Base-by-base conservation (phyloP, 108 stramenopile genomes). In the Cyclotella choctawhatcheeana region DNA sequence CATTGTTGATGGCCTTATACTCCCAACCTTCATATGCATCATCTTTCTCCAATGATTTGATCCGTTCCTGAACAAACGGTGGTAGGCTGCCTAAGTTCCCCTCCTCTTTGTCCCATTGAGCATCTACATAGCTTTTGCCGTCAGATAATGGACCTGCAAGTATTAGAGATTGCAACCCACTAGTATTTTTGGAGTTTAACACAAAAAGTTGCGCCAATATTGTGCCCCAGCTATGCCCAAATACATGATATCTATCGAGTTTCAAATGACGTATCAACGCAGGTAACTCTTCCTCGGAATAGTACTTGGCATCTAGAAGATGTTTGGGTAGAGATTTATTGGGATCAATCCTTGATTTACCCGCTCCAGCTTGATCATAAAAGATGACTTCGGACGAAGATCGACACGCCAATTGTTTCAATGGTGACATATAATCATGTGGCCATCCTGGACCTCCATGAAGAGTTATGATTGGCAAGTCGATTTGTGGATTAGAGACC, bases 311-410 rank as follows among this genome's bases (percentile, higher is more conserved):
- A 48, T 74, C 74, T 18, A 83, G 50, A 3, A 77, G 51, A 54
- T 72, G 71, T 18, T 64, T 27, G 0, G 59, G 34, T 21, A 64
- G n/a, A 25, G 69, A 56, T 27, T 37, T 24, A 18, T 24, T 37
- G 25, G n/a, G 37, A 40, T 12, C n/a, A n/a, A 63, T 22, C 22
- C 26, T 51, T 0, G 75, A 78, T 56, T 64, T 53, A 2, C 85
- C 85, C 48, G 82, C 80, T 14, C 82, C 85, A 24, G 73, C 74
- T 55, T 85, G 82, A 70, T 85, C 85, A 62, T 85, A 85, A 54
- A 85, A 85, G 47, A 76, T 71, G 22, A 85, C 59, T 34, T 51
- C 66, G 17, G 58, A 50, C 0, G 71, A 52, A 37, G 31, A 71
- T 12, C 79, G 82, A 67, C 85, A 85, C 20, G 85, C 85, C 60